Evolutionary conservation across 345 rosid species (phyloP), one percentile per base, ranked within the genome.

Genomic region (Populus deltoides): DNA sequence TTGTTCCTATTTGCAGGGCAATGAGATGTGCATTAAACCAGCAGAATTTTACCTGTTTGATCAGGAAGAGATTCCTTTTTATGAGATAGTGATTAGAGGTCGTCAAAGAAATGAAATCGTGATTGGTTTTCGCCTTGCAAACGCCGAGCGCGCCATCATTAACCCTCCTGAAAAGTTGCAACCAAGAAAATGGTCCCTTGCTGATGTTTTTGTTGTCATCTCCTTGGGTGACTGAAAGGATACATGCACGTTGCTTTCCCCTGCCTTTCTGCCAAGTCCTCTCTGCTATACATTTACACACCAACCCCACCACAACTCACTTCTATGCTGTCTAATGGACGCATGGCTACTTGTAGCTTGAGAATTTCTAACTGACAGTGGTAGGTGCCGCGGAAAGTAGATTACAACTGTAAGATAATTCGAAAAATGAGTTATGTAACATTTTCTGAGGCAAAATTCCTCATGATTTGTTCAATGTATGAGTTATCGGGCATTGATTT

Each of bases 171-270:
- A 84, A 47, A 94, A 92, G 79, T 90, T 87, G 7, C 84, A 84
- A 71, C 86, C 78, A 71, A 87, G 86, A 82, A 92, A 88, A 88
- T 94, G 98, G 97, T 90, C 94, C 1, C 86, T 91, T 63, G 97
- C 82, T 80, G 98, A 90, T 86, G 93, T 94, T 73, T 92, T 90
- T 73, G 94, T 92, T n/a, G 97, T 94, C 82, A 91, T 92, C 31
- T 87, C 97, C 62, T 85, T 84, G 16, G 88, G 88, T 55, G 84
- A 86, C 59, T 90, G 87, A 87, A 27, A 4, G 47, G 49, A 51
- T 55, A 49, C 51, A 51, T 47, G 43, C 43, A 49, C 7, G 0
- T 16, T 41, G 29, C 13, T 43, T 41, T n/a, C 25, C 45, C 29
- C 33, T 1, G 16, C 51, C 27, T 2, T 6, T 11, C 63, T 8